Evolutionary conservation across 1,284 basidiomycete genomes (phyloP), one percentile per base, ranked within the genome.

Genomic region (Puccinia hordei): DNA sequence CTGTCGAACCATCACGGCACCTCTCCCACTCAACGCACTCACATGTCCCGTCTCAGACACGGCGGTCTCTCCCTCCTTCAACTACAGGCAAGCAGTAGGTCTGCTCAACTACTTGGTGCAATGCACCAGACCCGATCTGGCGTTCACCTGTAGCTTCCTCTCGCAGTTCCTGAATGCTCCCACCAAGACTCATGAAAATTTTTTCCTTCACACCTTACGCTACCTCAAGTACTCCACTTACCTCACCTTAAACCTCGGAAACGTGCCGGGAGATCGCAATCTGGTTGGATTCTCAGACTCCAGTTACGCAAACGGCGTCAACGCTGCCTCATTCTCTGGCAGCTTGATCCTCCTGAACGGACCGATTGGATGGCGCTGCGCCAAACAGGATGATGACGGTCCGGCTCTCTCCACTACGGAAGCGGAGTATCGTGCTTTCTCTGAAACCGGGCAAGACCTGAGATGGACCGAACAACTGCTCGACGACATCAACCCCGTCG

Each of bases 391-490:
- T 0, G 38, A 46, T 1, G 73, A 82, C 12, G 46, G 9, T 8
- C 33, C n/a, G 61, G 61, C 73, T 10, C 44, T 73, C 9, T 82
- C 74, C 46, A n/a, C n/a, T n/a, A n/a, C n/a, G n/a, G n/a, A n/a
- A n/a, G n/a, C n/a, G n/a, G n/a, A n/a, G n/a, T n/a, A 57, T 41
- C 38, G 17, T 1, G 38, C 59, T 44, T 66, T 8, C 33, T 51
- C 53, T 22, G 61, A 65, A 49, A 22, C 61, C 0, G 59, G 61
- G 1, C 59, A 53, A n/a, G 74, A 76, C 6, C 9, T 46, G 1
- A 22, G 38, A 13, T 76, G 74, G 74, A 12, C 53, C 0, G 9
- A 49, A 35, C 53, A 74, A 44, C n/a, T 63, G 12, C 53, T 74
- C 0, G 9, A 74, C 0, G 57, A 61, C 17, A 12, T 55, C 8